Evolutionary conservation across 352 stramenopile genomes (phyloP), one percentile per base, ranked within the genome.

Genomic region (Vaucheria bursata): DNA sequence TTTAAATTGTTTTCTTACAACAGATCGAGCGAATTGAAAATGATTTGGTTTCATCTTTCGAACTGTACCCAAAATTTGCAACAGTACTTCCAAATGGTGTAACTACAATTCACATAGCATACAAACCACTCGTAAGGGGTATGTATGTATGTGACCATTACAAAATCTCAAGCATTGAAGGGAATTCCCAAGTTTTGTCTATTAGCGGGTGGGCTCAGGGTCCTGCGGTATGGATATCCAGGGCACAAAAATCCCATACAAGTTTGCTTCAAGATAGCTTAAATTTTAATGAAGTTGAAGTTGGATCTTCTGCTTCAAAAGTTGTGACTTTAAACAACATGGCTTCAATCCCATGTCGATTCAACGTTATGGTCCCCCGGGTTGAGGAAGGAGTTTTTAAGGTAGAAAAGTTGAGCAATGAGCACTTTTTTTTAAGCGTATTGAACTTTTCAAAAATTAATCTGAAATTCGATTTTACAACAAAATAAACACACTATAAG

Each of bases 221-320:
- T 2, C 53, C 45, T 18, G n/a, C n/a, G n/a, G 86, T 5, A 83
- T 95, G 0, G 91, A 97, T 78, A 87, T 38, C 49, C 91, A 97
- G 85, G 85, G 91, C 66, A 88, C 93, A 6, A 78, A 91, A 0
- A 87, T 94, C 0, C 96, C 96, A 79, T 87, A 87, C 45, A 90
- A 96, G 64, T 84, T 85, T 0, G 91, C 91, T 0, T 79, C 85
- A 0, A 83, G 83, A 84, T 29, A 94, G 89, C 0, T 73, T 97
- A 34, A 95, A 95, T 73, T 96, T 97, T 80, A 85, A 92, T 0
- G 91, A 96, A 72, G 87, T 96, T 3, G 71, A 86, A 2, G 87
- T 94, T 7, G 88, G 87, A 12, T 80, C 85, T 3, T 80, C 79
- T 0, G 71, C 86, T 0, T 90, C 89, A 0, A 86, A 90, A 3